Evolutionary conservation across 1,139 yeast species (phyloP), one percentile per base, ranked within the genome.

Genomic region (Protomyces arabidopsidicola): DNA sequence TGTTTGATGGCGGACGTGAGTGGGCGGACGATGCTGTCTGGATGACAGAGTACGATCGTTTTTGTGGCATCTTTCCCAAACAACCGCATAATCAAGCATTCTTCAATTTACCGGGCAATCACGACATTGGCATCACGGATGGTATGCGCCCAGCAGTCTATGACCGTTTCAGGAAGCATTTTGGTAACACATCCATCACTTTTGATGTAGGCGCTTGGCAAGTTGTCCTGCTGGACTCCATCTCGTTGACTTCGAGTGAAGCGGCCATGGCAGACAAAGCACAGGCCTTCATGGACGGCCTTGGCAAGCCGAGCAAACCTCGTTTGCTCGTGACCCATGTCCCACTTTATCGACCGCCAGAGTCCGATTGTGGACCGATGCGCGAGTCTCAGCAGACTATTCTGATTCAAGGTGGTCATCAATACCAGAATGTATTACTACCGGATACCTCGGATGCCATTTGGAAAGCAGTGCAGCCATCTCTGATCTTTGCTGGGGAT

Each of bases 1-100:
- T 91, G 65, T 89, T 91, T 72, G 98, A 93, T 74, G 98, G 98
- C 14, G 98, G 98, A 0, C 79, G 98, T 65, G 90, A 88, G 67
- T 90, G 97, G 96, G 53, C 35, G n/a, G 79, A 79, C 6, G 84
- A 84, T 69, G 78, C 76, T 3, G 77, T 75, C 22, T 93, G 98
- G 97, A 72, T 81, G 42, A 76, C 79, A n/a, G 98, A 93, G 73
- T 86, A 81, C 70, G 71, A 74, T 34, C 77, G 98, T 64, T 93
- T 88, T 73, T 81, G 82, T 70, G 69, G 74, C 1, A 82, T 93
- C 1, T 93, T 88, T 72, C 82, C 76, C 68, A 63, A 55, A n/a
- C 66, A 63, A 10, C 18, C 57, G 12, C 59, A 55, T 3, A 45
- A 35, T 4, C 45, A 35, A 6, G 65, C 72, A 31, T 76, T 83